Percentiles rank a stretch among this genome's conserved stretches.
Conservation (phyloP, 2,329 filamentous ascomycete genomes). For the Scedosporium minutisporum region DNA sequence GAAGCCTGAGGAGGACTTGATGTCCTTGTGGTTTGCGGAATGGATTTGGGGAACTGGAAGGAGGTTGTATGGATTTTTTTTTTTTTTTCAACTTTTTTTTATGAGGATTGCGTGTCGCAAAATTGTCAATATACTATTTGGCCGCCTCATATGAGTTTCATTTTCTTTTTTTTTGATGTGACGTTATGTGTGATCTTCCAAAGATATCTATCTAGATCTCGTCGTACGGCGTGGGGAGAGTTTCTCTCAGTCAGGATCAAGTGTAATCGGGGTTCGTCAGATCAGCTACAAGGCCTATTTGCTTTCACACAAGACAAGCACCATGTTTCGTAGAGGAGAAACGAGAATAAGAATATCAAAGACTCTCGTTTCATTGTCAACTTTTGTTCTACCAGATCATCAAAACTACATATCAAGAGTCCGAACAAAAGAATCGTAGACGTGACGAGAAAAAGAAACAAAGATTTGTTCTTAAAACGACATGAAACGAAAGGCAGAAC, state of each 20-base stretch:
- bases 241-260: no score
- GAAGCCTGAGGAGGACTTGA: background rate
- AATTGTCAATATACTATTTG: background rate
- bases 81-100: background rate
- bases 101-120: background rate
- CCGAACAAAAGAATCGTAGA: background rate
- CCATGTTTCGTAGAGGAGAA: no score
- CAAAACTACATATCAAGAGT: background rate
- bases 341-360: no score
- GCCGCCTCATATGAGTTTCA: background rate
- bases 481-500: no score
- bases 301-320: no score
- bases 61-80: background rate
- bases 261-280: no score
- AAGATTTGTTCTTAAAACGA: background rate
- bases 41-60: background rate
- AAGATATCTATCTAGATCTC: no score
- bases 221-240: no score
- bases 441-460: background rate
- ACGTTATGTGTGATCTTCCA: background rate
- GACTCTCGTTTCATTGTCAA: background rate
- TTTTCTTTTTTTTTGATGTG: background rate
- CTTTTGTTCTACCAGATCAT: background rate
- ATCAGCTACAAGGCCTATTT: no score
- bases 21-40: background rate